Evolutionary conservation across 768 basidiomycete species (phyloP).

Genomic region (Tricholoma bakamatsutake): DNA sequence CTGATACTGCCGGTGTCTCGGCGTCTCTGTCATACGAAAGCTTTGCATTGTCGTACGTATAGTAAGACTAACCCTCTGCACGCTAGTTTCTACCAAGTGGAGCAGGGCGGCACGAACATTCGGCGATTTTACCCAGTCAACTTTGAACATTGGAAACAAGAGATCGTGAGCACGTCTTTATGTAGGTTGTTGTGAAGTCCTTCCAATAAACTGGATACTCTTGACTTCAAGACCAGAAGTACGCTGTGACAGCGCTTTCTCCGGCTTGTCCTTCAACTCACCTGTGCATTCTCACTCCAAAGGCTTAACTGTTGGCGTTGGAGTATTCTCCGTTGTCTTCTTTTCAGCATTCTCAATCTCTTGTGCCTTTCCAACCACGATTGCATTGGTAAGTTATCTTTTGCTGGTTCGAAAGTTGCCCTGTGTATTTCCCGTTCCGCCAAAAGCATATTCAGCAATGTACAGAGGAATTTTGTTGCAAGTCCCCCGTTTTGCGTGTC

Average conservation of each 20-base stretch:
- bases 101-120: background rate
- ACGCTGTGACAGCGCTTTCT: constrained; percentile 8
- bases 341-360: constrained; percentile 39
- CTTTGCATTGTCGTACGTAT: background rate
- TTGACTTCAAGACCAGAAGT: background rate
- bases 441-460: constrained; percentile 35
- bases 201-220: background rate
- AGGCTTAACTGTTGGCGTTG: constrained; percentile 38
- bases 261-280: constrained; percentile 26
- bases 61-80: background rate
- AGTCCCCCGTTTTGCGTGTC: constrained; percentile 31
- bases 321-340: constrained; percentile 27
- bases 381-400: constrained; percentile 38
- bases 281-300: constrained; percentile 37
- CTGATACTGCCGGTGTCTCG: background rate
- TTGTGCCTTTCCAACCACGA: constrained; percentile 40
- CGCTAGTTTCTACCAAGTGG: background rate
- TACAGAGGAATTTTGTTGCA: constrained; percentile 40
- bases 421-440: constrained; percentile 35
- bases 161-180: background rate
- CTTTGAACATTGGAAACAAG: background rate
- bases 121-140: background rate
- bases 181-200: background rate
- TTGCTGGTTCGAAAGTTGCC: constrained; percentile 34
- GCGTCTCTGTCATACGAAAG: background rate